Percentiles rank a stretch among this genome's conserved stretches.
phyloP scores from a whole-genome alignment of 1,139 yeast genomes.

The Diutina sp. region DNA sequence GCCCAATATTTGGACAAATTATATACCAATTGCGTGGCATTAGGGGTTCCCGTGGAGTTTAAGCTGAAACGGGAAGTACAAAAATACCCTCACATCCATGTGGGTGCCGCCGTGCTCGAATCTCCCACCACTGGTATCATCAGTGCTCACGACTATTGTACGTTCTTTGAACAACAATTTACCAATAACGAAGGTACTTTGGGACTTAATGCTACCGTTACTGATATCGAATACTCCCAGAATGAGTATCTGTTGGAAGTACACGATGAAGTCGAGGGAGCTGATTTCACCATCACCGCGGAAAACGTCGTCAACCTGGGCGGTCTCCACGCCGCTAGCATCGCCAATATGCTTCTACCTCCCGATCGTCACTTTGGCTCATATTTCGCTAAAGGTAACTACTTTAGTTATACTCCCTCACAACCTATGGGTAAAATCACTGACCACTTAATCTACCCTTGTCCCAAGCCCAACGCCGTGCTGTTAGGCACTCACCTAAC shows the following conservation, averaged over 20 bases:
- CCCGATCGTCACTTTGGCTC: slow-evolving; percentile 41
- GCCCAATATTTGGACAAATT: slow-evolving; percentile 43
- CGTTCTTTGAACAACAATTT: slow-evolving; percentile 41
- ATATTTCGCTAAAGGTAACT: slow-evolving; percentile 76
- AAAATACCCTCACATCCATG: slow-evolving; percentile 56
- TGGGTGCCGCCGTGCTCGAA: slow-evolving; percentile 45
- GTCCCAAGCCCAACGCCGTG: slow-evolving; percentile 59
- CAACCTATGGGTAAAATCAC: slow-evolving; percentile 20
- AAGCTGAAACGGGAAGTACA: slow-evolving; percentile 30
- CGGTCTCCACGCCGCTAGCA: slow-evolving; percentile 58
- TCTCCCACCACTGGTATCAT: slow-evolving; percentile 85
- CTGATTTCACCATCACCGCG: slow-evolving; percentile 29
- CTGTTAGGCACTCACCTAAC: slow-evolving; percentile 85
- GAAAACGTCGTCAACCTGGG: slow-evolving; percentile 63
- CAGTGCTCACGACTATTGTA: slow-evolving; percentile 66
- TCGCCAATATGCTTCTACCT: slow-evolving; percentile 63
- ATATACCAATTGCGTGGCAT: slow-evolving; percentile 33
- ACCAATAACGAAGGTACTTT: slow-evolving; percentile 48
- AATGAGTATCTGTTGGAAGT: neutral
- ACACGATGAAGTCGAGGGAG: slow-evolving; percentile 10
- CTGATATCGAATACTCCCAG: slow-evolving; percentile 21
- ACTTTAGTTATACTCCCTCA: slow-evolving; percentile 43
- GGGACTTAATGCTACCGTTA: slow-evolving; percentile 49
- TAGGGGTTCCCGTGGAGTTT: slow-evolving; percentile 50
- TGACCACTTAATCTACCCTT: slow-evolving; percentile 55